Conservation (phyloP, 1,284 basidiomycete genomes). For the Irpex rosettiformis region DNA sequence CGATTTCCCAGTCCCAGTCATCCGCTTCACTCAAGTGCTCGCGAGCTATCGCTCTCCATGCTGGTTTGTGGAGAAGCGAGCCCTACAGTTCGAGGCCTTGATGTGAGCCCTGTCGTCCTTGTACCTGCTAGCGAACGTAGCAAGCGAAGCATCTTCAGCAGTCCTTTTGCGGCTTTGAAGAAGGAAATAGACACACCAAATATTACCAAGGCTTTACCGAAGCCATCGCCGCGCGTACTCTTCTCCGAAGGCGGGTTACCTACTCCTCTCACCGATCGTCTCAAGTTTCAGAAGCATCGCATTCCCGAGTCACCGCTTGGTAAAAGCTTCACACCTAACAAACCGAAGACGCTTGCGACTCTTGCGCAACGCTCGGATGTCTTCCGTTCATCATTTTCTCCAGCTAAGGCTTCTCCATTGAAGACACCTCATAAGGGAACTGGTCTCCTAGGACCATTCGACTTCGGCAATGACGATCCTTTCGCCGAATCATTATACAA, state of each 20-base stretch:
- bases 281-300: slow-evolving; percentile 17
- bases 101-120: slow-evolving; percentile 32
- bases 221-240: slow-evolving; percentile 26
- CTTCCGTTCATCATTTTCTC: slow-evolving; percentile 8
- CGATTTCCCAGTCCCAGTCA: slow-evolving; percentile 70
- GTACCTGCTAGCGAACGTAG: slow-evolving; percentile 26
- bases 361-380: slow-evolving; percentile 7
- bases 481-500: slow-evolving; percentile 17
- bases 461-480: slow-evolving; percentile 21
- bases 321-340: slow-evolving; percentile 13
- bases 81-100: slow-evolving; percentile 33
- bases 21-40: slow-evolving; percentile 57
- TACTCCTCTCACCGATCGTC: slow-evolving; percentile 24
- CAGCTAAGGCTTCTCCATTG: slow-evolving; percentile 9
- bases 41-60: slow-evolving; percentile 62
- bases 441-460: slow-evolving; percentile 21
- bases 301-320: slow-evolving; percentile 25
- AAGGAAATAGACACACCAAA: slow-evolving; percentile 15
- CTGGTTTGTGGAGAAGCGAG: slow-evolving; percentile 43
- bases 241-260: slow-evolving; percentile 24
- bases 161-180: slow-evolving; percentile 22
- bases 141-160: slow-evolving; percentile 30
- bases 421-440: slow-evolving; percentile 14
- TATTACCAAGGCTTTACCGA: slow-evolving; percentile 11
- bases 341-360: slow-evolving; percentile 11